A percentile compares a stretch with the other conserved stretches of the same genome.
These are phyloP conservation scores for Gossypium anomalum DNA, from an alignment of 345 rosid genomes.

Conservation along the genomic window DNA sequence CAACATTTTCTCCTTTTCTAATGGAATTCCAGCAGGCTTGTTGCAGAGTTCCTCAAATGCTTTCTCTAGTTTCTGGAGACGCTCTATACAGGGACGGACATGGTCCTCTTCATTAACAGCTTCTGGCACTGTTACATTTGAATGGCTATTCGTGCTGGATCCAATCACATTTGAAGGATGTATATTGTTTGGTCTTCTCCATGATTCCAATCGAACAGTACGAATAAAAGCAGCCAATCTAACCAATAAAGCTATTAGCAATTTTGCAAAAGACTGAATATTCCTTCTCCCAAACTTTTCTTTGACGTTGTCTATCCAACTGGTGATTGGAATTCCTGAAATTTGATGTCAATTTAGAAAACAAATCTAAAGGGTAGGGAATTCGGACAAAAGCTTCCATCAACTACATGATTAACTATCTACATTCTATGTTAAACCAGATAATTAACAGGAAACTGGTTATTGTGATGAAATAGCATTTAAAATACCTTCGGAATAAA, in stretches of 20 bases:
- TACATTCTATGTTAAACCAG: neutral
- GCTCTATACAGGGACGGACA: slow-evolving; percentile 63
- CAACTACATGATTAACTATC: neutral
- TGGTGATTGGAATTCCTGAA: slow-evolving; percentile 40
- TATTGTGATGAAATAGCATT: neutral
- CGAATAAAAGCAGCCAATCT: slow-evolving; percentile 47
- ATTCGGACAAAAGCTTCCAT: neutral
- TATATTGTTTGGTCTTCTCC: slow-evolving; percentile 51
- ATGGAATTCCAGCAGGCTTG: slow-evolving; percentile 67
- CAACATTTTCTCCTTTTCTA: slow-evolving; percentile 78
- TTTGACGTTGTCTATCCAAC: slow-evolving; percentile 40
- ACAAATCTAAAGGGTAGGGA: neutral
- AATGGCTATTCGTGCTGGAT: slow-evolving; percentile 19
- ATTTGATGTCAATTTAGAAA: slow-evolving; percentile 3
- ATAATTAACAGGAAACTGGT: neutral
- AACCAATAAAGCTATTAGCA: slow-evolving; percentile 40
- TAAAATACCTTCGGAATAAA: slow-evolving; percentile 35
- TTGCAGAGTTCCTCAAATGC: slow-evolving; percentile 51
- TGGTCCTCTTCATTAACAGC: slow-evolving; percentile 39
- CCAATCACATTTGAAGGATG: slow-evolving; percentile 46
- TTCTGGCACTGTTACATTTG: slow-evolving; percentile 21
- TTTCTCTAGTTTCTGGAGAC: slow-evolving; percentile 72
- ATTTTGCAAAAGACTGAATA: slow-evolving; percentile 29
- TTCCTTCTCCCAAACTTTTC: slow-evolving; percentile 42
- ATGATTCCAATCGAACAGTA: slow-evolving; percentile 32